Evolutionary conservation across 2,329 filamentous ascomycete genomes (phyloP), one percentile per base, ranked within the genome.

Genomic region (Tolypocladium tundrense): DNA sequence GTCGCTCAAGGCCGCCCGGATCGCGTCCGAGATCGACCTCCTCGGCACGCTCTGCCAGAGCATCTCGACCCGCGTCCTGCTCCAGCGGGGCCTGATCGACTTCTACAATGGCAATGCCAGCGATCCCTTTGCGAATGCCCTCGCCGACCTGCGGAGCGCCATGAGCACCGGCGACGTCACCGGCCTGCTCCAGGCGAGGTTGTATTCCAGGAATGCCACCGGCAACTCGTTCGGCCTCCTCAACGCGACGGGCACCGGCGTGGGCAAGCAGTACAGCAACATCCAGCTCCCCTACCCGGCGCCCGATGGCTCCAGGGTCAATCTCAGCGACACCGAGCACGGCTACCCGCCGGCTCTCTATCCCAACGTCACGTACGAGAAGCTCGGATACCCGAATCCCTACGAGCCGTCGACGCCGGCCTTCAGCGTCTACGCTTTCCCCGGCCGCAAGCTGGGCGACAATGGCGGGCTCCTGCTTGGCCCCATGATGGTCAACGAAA

Each of bases 1-100:
- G 8, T 91, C 88, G 3, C 84, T 96, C 68, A 96, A 96, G 72
- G 88, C 91, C 24, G 86, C 88, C 37, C 88, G 93, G 68, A 81
- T 97, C 61, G 79, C 88, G 7, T 87, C 90, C 56, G 88, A 91
- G 68, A 81, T 97, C 57, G 79, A 90, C 55, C 80, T 96, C 55
- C 84, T 96, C 63, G 84, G 91, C 73, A 88, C 88, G 39, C 87
- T 85, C 59, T 88, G 86, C 67, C 78, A 80, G 57, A 87, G 88
- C 57, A 87, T 94, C 51, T 78, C 87, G 8, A 91, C 89, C 0
- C 78, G 85, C 60, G 70, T 87, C 24, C 68, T 87, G 27, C 72
- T 88, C 21, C 85, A 88, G 65, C 58, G 73, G 19, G 76, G 80
- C 6, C 69, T 88, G 39, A 62, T 66, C 55, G 64, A 69, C 13